Conservation (phyloP, 1,139 yeast genomes). For the Nakaseomyces nivariensis region DNA sequence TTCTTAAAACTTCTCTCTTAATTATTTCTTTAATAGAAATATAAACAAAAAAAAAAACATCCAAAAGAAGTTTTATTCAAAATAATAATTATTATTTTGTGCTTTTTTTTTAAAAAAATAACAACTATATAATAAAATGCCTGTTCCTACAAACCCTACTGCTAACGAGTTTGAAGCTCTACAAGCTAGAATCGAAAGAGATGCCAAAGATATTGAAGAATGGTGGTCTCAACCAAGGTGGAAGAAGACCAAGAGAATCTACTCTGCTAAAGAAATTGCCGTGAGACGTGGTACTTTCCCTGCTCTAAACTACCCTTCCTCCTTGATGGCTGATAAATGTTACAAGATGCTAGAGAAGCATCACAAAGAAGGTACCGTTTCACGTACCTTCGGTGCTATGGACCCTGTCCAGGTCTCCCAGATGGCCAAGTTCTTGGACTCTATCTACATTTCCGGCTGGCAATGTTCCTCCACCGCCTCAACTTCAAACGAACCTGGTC, state of each 20-base stretch:
- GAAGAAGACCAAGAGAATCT: slow-evolving; percentile 79
- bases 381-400: slow-evolving; percentile 91
- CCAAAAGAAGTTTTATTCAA: too few species aligned
- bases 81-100: too few species aligned
- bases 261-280: slow-evolving; percentile 83
- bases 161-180: slow-evolving; percentile 15
- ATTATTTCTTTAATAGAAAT: background rate
- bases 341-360: slow-evolving; percentile 61
- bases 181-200: slow-evolving; percentile 33
- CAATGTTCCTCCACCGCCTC: slow-evolving; percentile 97
- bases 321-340: slow-evolving; percentile 73
- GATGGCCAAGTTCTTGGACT: slow-evolving; percentile 91
- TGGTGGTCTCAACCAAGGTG: slow-evolving; percentile 97
- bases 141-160: slow-evolving; percentile 8
- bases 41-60: background rate
- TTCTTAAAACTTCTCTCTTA: background rate
- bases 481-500: slow-evolving; percentile 93
- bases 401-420: slow-evolving; percentile 95
- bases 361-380: slow-evolving; percentile 61
- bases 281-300: slow-evolving; percentile 72
- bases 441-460: slow-evolving; percentile 95
- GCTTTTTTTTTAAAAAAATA: too few species aligned
- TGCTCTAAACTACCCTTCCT: slow-evolving; percentile 60
- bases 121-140: slow-evolving; percentile 8
- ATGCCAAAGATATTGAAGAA: slow-evolving; percentile 60